Evolutionary conservation across 2,329 filamentous ascomycete genomes (phyloP).

Genomic region (Aspergillus fructus): DNA sequence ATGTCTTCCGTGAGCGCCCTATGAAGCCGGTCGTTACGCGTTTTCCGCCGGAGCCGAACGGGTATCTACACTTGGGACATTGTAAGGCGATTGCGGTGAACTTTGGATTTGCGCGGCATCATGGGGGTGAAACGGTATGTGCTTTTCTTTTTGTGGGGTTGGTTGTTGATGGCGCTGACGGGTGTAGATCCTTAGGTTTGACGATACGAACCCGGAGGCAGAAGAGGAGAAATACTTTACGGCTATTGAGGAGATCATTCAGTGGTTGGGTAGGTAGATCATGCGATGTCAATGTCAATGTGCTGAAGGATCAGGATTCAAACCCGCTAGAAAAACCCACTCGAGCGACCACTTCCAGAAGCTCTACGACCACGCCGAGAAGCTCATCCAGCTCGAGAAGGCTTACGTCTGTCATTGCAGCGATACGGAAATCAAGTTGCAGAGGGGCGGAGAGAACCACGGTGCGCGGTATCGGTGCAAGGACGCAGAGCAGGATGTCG

Average conservation of each 20-base stretch:
- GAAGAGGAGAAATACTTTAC: slow-evolving; percentile 88
- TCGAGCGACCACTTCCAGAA: slow-evolving; percentile 87
- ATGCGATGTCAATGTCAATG: too few relatives aligned
- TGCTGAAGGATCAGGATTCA: slow-evolving; percentile 57
- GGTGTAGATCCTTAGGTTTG: slow-evolving; percentile 62
- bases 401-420: slow-evolving; percentile 82
- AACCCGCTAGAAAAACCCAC: slow-evolving; percentile 75
- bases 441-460: slow-evolving; percentile 74
- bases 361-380: slow-evolving; percentile 84
- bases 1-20: slow-evolving; percentile 69
- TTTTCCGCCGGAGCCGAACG: slow-evolving; percentile 87
- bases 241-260: slow-evolving; percentile 83
- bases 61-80: slow-evolving; percentile 89
- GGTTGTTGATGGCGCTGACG: slow-evolving; percentile 1
- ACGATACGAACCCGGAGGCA: slow-evolving; percentile 93
- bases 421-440: slow-evolving; percentile 79
- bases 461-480: slow-evolving; percentile 50
- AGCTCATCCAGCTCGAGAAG: slow-evolving; percentile 69
- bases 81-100: slow-evolving; percentile 95
- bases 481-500: slow-evolving; percentile 55
- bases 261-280: slow-evolving; percentile 61
- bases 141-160: neutral
- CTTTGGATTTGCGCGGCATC: slow-evolving; percentile 86
- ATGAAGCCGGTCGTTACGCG: slow-evolving; percentile 57
- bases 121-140: slow-evolving; percentile 63